Percentiles rank a stretch among this genome's conserved stretches.
phyloP scores from a whole-genome alignment of 352 stramenopile species.

The Phytophthora aleatoria region DNA sequence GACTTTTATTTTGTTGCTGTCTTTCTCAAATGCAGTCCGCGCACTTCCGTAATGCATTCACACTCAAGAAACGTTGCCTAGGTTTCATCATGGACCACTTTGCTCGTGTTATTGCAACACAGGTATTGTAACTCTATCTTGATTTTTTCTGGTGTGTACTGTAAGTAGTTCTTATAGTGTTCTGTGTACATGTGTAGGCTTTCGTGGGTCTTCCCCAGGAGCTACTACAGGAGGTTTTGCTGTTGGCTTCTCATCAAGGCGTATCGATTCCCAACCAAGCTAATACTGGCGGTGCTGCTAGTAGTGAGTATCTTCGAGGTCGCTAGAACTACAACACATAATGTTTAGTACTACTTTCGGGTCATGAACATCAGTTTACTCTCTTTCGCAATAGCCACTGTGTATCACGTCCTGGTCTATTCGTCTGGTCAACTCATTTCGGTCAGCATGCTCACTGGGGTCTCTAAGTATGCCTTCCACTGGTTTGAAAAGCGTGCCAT shows the following conservation, averaged over 20 bases:
- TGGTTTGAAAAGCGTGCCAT: slow-evolving; percentile 98
- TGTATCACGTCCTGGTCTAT: slow-evolving; percentile 7
- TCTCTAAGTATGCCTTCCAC: slow-evolving; percentile 97
- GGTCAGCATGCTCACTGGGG: slow-evolving; percentile 91
- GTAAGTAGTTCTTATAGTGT: neutral
- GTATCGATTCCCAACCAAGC: slow-evolving; percentile 72
- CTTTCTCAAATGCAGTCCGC: slow-evolving; percentile 51
- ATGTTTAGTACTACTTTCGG: neutral
- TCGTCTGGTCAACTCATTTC: slow-evolving; percentile 77
- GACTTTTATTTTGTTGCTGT: neutral
- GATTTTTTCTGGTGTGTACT: too few relatives aligned
- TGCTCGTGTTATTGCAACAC: slow-evolving; percentile 68
- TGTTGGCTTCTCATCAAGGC: slow-evolving; percentile 64
- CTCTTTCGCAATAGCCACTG: neutral
- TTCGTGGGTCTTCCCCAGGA: slow-evolving; percentile 67
- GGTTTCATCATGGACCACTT: slow-evolving; percentile 86
- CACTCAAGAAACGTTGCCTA: slow-evolving; percentile 83
- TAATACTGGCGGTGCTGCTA: slow-evolving; percentile 14
- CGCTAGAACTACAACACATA: slow-evolving; percentile 10
- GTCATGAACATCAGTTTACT: neutral
- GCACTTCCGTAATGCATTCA: slow-evolving; percentile 67
- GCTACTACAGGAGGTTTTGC: slow-evolving; percentile 77
- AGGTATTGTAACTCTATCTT: slow-evolving; percentile 34
- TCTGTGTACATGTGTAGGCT: slow-evolving; percentile 27
- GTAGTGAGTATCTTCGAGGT: slow-evolving; percentile 27